phyloP scores from a whole-genome alignment of 2,329 filamentous ascomycete species.

The Cercospora citrullina region DNA sequence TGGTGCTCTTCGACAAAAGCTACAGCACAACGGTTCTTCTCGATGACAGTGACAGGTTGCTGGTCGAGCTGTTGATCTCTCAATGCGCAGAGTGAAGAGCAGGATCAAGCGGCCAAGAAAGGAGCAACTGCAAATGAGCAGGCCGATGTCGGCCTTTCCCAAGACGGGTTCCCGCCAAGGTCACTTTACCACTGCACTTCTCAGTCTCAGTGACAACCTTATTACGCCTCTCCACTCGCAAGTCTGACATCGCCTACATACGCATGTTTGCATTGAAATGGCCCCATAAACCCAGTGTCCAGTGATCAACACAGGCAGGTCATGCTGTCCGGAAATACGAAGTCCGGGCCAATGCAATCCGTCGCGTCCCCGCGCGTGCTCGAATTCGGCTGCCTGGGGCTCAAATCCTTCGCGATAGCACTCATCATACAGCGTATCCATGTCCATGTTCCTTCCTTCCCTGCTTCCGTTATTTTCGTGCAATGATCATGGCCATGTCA shows the following conservation, averaged over 20 bases:
- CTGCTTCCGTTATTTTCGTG: background rate
- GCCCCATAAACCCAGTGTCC: background rate
- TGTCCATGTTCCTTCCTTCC: background rate
- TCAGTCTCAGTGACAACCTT: background rate
- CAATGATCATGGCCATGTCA: constrained; percentile 14
- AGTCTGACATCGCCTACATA: background rate
- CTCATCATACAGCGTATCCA: background rate
- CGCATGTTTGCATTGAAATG: background rate
- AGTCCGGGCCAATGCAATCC: background rate
- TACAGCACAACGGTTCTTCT: background rate
- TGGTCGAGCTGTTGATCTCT: too few species aligned
- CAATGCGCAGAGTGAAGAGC: too few species aligned
- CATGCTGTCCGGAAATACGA: background rate
- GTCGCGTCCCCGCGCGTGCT: background rate
- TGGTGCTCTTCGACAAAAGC: background rate
- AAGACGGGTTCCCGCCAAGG: background rate
- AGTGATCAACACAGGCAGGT: background rate
- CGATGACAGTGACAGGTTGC: background rate
- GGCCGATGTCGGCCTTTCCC: background rate
- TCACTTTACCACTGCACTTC: background rate
- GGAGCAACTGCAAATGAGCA: background rate
- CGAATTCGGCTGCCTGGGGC: constrained; percentile 10
- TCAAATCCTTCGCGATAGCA: constrained; percentile 4
- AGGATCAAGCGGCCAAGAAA: background rate
- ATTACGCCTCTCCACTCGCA: background rate